Base-by-base conservation (phyloP, 768 basidiomycete species). In the Filobasidium floriforme region DNA sequence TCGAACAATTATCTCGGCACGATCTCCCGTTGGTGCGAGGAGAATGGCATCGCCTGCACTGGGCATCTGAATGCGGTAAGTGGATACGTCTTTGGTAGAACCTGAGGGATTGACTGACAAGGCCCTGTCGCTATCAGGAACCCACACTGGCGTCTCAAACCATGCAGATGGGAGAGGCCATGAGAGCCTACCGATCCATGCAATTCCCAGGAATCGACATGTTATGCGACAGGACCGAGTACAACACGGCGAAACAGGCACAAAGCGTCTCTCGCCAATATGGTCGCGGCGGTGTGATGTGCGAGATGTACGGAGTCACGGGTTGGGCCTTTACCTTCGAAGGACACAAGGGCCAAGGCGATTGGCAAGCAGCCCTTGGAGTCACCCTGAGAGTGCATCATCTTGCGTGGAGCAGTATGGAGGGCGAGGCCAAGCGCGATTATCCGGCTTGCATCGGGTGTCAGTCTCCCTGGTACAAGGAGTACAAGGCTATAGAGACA, bases 281-380 rank as follows among this genome's bases (percentile, higher is more conserved):
- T 40, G 69, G 69, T 41, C 46, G 68, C 54, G 43, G 68, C 3
- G 71, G 71, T 14, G 32, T 70, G 37, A 70, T 72, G 67, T 66
- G 67, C 46, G 71, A 72, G 51, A 41, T 72, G 55, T 73, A 73
- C 64, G 73, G 73, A 7, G 72, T 69, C 14, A 74, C 70, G 1
- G 66, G 65, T 22, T 71, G 71, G 71, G 41, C 67, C 7, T 72
- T 74, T 59, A 68, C 66, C 18, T 74, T 74, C 40, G 66, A 67
- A 60, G 72, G 72, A 26, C 72, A 74, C 49, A 74, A 74, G 40
- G 70, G 70, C 28, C 70, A 70, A 63, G 73, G 73, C 19, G 73
- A 74, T 55, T 74, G 73, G 73, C 73, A 74, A 63, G 72, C 72
- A 24, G 73, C 73, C 37, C 55, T 73, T 12, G 73, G 73, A 18